These are phyloP conservation scores for Penicillium palitans DNA, from an alignment of 2,329 filamentous ascomycete species.

Conservation along the genomic window DNA sequence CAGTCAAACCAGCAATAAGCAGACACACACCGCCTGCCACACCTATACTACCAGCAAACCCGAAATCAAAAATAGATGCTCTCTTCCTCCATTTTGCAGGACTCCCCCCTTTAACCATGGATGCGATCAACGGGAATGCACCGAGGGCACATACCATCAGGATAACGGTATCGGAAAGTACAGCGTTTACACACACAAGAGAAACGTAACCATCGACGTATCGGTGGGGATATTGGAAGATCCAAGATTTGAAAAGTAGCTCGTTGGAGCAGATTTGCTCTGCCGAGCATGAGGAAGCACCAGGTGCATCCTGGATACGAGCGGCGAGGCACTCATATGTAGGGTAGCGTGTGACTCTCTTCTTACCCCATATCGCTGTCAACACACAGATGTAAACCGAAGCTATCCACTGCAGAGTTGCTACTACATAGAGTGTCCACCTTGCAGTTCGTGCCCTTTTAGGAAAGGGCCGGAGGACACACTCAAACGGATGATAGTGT, in stretches of 20 bases:
- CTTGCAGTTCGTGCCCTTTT: too few species aligned
- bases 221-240: background rate
- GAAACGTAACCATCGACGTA: background rate
- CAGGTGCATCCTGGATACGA: background rate
- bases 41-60: background rate
- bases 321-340: background rate
- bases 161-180: too few species aligned
- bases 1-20: background rate
- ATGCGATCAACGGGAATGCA: background rate
- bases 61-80: background rate
- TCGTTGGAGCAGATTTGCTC: background rate
- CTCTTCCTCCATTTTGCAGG: background rate
- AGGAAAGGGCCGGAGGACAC: too few species aligned
- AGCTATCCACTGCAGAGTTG: background rate
- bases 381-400: background rate
- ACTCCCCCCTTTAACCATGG: background rate
- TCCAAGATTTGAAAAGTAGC: background rate
- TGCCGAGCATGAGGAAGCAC: background rate
- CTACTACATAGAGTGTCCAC: too few species aligned
- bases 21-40: background rate
- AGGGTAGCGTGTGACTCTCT: background rate
- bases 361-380: background rate
- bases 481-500: too few species aligned
- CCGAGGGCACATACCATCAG: background rate
- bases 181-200: too few species aligned